Conservation (phyloP, 495 filamentous ascomycete genomes). For the Evansstolkia leycettana region DNA sequence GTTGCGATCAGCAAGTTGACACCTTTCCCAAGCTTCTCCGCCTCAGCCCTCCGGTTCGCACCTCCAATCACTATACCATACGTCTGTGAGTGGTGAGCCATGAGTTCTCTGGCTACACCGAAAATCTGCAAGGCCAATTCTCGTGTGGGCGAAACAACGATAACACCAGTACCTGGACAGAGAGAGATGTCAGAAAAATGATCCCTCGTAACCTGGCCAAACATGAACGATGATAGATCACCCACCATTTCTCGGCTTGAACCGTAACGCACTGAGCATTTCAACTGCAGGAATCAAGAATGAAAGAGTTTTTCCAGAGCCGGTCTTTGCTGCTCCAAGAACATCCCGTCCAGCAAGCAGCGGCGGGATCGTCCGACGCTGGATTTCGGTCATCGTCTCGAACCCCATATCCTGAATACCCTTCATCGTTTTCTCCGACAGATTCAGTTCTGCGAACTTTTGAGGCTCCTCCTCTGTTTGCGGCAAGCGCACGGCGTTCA, state of each 20-base stretch:
- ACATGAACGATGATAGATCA: neutral
- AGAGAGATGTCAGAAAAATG: constrained; percentile 2
- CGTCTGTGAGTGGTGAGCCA: constrained; percentile 81
- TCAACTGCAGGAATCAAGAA: constrained; percentile 24
- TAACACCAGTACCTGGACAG: constrained; percentile 50
- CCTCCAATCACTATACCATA: constrained; percentile 94
- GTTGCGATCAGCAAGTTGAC: constrained; percentile 93
- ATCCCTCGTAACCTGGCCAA: neutral
- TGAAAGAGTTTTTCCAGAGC: constrained; percentile 19
- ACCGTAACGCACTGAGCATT: constrained; percentile 81
- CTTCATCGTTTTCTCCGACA: constrained; percentile 77
- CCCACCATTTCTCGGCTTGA: constrained; percentile 63
- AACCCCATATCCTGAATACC: constrained; percentile 88
- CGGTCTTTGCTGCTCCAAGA: constrained; percentile 92
- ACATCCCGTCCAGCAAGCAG: constrained; percentile 85
- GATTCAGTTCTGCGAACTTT: constrained; percentile 68
- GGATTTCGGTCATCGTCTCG: constrained; percentile 92
- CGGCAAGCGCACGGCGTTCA: constrained; percentile 43
- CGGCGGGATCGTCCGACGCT: constrained; percentile 76
- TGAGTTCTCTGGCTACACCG: constrained; percentile 83
- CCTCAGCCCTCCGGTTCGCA: constrained; percentile 81
- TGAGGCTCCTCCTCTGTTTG: constrained; percentile 38
- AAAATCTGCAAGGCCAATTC: constrained; percentile 95
- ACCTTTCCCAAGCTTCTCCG: constrained; percentile 86
- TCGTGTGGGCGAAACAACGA: constrained; percentile 57